Evolutionary conservation across 78 protist species (phyloP).

Genomic region (Dictyostelium purpureum): DNA sequence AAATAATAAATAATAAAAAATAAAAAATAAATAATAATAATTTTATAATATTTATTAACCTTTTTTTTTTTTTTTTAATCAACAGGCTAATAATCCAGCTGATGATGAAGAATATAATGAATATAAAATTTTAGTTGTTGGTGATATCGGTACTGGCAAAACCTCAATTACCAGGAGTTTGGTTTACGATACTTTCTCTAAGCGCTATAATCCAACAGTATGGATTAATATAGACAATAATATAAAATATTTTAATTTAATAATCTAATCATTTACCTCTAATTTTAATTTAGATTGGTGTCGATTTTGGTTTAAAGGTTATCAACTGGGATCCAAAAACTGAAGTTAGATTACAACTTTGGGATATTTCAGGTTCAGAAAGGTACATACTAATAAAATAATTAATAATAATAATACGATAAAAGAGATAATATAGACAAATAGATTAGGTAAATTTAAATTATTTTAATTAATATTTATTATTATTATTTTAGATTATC

Average conservation of each 20-base stretch:
- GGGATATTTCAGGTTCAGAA: constrained; percentile 81
- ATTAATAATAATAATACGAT: no score
- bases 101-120: constrained; percentile 75
- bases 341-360: constrained; percentile 90
- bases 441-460: no score
- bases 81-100: constrained; percentile 9
- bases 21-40: neutral
- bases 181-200: constrained; percentile 89
- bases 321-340: constrained; percentile 86
- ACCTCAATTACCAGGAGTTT: constrained; percentile 83
- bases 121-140: constrained; percentile 84
- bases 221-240: neutral
- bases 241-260: neutral
- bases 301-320: constrained; percentile 96
- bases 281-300: constrained; percentile 88
- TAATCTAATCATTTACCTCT: neutral
- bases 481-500: no score
- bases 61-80: neutral
- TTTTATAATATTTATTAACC: neutral
- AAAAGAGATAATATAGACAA: no score
- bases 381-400: no score
- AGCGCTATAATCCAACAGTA: constrained; percentile 93
- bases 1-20: neutral
- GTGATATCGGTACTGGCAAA: constrained; percentile 87
- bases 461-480: no score